Conservation (phyloP, 2,329 filamentous ascomycete genomes). For the Neobulgaria alba region DNA sequence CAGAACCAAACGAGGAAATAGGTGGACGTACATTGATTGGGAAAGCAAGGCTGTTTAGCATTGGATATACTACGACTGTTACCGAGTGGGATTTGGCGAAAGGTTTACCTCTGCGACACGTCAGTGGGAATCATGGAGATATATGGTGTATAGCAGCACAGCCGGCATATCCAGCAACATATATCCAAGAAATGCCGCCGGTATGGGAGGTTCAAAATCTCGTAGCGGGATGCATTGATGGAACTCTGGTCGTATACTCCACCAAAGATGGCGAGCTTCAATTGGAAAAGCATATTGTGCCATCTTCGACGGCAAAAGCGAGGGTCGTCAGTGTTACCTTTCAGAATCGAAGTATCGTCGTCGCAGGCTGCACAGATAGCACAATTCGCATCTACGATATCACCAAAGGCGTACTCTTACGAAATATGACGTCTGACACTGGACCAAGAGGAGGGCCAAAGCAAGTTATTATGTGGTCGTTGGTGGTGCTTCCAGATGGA, state of each 20-base stretch:
- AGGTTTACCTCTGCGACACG: constrained; percentile 69
- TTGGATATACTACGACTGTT: constrained; percentile 83
- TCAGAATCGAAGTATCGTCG: constrained; percentile 71
- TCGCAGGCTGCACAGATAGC: constrained; percentile 93
- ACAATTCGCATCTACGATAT: constrained; percentile 89
- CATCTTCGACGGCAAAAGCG: constrained; percentile 73
- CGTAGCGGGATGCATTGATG: constrained; percentile 84
- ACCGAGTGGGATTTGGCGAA: constrained; percentile 91
- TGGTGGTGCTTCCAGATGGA: constrained; percentile 78
- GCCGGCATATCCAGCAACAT: constrained; percentile 37
- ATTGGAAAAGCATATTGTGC: constrained; percentile 67
- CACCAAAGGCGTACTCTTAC: constrained; percentile 63
- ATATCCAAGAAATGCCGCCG: constrained; percentile 27
- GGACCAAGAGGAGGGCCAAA: constrained; percentile 69
- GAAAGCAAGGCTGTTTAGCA: constrained; percentile 83
- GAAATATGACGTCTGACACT: constrained; percentile 78
- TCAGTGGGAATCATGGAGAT: constrained; percentile 86
- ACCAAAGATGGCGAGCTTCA: constrained; percentile 76
- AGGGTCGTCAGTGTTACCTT: constrained; percentile 88
- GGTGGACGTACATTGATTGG: constrained; percentile 56
- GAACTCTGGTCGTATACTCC: constrained; percentile 77
- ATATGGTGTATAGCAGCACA: constrained; percentile 95
- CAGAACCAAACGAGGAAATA: constrained; percentile 67
- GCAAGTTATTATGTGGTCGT: constrained; percentile 85
- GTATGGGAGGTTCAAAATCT: constrained; percentile 47